Percentiles rank a stretch among this genome's conserved stretches.
phyloP scores from a whole-genome alignment of 78 protist genomes.

The Dictyostelium intermedium region DNA sequence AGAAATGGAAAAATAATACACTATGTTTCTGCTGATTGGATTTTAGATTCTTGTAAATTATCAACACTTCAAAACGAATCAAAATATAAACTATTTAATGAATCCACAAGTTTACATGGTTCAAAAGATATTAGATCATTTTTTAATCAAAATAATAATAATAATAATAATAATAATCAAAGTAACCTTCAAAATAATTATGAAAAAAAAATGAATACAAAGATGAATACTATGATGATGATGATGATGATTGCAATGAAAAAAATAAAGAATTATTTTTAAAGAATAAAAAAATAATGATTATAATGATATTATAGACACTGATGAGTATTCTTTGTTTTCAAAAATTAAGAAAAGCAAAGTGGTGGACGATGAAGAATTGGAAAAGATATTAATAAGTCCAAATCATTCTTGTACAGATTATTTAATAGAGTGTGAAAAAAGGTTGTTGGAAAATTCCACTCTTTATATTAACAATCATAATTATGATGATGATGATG shows the following conservation, averaged over 20 bases:
- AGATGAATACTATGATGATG: not conserved
- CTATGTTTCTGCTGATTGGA: conserved; percentile 61
- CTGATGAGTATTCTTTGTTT: conserved; percentile 24
- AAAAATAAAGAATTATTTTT: not conserved
- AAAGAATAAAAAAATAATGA: not conserved
- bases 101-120: not conserved
- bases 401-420: not conserved
- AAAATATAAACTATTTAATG: conserved; percentile 19
- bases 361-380: not conserved
- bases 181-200: not conserved
- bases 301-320: not conserved
- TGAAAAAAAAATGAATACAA: not conserved
- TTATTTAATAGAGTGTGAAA: not conserved
- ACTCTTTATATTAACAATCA: no score
- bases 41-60: conserved; percentile 21
- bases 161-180: not conserved
- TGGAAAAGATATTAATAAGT: not conserved
- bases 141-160: not conserved
- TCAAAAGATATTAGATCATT: conserved; percentile 16
- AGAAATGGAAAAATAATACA: not conserved
- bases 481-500: no score
- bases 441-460: no score
- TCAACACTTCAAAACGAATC: not conserved
- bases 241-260: not conserved
- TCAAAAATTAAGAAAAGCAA: not conserved